Evolutionary conservation across 2,329 filamentous ascomycete species (phyloP).

Genomic region (Paraconiothyrium sp.): DNA sequence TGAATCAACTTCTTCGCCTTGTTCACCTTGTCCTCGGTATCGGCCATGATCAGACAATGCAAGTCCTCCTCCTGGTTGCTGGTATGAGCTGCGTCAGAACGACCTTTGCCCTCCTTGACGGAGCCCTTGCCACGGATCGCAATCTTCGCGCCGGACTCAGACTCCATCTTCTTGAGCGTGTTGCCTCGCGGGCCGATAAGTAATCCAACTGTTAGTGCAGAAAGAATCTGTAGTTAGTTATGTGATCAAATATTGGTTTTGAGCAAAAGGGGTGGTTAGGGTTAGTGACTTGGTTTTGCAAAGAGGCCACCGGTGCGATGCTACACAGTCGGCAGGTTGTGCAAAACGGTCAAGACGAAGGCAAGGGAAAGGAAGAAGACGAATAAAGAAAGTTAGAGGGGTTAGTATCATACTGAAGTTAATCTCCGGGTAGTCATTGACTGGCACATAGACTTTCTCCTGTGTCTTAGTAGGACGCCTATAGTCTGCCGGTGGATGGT

Average conservation of each 20-base stretch:
- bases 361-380: constrained; percentile 55
- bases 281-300: constrained; percentile 55
- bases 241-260: constrained; percentile 52
- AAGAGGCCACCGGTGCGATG: constrained; percentile 44
- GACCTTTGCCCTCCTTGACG: constrained; percentile 99
- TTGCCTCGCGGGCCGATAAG: constrained; percentile 99
- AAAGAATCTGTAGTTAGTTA: constrained; percentile 90
- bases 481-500: constrained; percentile 98
- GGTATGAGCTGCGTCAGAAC: constrained; percentile 97
- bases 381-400: constrained; percentile 69
- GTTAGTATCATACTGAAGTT: constrained; percentile 99
- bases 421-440: constrained; percentile 99
- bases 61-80: constrained; percentile 99
- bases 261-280: constrained; percentile 39
- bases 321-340: constrained; percentile 41
- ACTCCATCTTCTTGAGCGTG: constrained; percentile 99
- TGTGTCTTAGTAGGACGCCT: constrained; percentile 99
- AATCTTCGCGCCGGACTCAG: constrained; percentile 96
- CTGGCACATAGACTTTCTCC: constrained; percentile 99
- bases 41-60: constrained; percentile 99
- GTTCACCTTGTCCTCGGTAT: constrained; percentile 99
- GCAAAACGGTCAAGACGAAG: constrained; percentile 57
- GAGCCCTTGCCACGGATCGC: constrained; percentile 99
- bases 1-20: constrained; percentile 99
- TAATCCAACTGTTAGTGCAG: constrained; percentile 92